Evolutionary conservation across 2,329 filamentous ascomycete species (phyloP), one percentile per base, ranked within the genome.

Genomic region (Orbilia ellipsospora): DNA sequence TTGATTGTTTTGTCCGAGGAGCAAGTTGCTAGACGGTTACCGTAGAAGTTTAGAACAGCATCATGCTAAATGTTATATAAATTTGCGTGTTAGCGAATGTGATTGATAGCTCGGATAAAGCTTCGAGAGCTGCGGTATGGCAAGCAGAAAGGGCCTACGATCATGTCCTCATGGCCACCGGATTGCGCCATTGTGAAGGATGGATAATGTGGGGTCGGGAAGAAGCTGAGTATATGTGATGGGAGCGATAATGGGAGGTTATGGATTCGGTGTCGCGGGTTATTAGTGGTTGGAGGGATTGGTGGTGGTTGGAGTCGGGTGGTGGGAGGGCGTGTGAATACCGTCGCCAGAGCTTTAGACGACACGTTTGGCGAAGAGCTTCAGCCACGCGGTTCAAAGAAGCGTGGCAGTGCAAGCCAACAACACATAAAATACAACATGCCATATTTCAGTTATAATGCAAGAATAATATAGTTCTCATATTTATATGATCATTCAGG

Each of bases 1-100:
- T 98, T 98, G 86, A 99, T 96, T 56, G 94, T 98, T 82, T 95
- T 94, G 85, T 99, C 95, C 79, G 94, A 97, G 42, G 94, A 97
- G 84, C 95, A 98, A 79, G 95, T 99, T 77, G 95, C 95, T 80
- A 99, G 89, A 81, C 94, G 91, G 79, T 95, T 90, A 81, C 95
- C 95, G 84, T 98, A 99, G 86, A 98, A 99, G 83, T 99, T 95
- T 82, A 99, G 90, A 78, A 96, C 94, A 78, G 95, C 95, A 88
- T 99, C 95, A 84, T 99, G 95, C 94, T 93, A 48, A 4, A 48
- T 48, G 7, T n/a, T n/a, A 44, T 48, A 80, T 64, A 61, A 20
- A 5, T 1, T 5, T 18, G 31, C 15, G 12, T 4, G 23, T 61
- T 61, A 61, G 57, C 42, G 57, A 61, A 50, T 16, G 2, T 3